Percentiles rank a stretch among this genome's conserved stretches.
Conservation (phyloP, 306 rosid genomes). For the Hylodesmum podocarpum region DNA sequence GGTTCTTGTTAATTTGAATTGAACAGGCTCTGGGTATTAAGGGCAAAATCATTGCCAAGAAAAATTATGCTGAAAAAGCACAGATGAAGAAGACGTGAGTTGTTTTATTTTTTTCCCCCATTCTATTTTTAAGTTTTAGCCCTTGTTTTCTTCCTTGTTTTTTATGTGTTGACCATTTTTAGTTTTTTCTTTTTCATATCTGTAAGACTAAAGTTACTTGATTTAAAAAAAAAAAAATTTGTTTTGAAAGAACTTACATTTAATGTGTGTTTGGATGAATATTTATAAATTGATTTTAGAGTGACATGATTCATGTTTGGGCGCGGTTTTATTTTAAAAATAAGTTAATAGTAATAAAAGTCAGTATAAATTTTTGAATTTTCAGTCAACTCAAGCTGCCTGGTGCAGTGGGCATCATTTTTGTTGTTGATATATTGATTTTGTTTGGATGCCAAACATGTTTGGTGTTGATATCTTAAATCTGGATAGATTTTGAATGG, state of each 20-base stretch:
- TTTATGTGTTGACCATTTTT: neutral
- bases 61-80: conserved; percentile 84
- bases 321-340: no score
- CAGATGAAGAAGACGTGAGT: conserved; percentile 90
- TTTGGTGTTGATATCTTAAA: neutral
- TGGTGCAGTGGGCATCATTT: neutral
- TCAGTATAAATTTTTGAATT: no score
- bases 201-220: no score
- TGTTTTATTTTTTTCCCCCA: neutral
- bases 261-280: no score
- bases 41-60: conserved; percentile 85
- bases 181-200: no score
- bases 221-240: no score
- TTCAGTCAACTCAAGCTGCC: no score
- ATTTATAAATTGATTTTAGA: no score
- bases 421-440: neutral
- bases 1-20: neutral
- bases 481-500: neutral
- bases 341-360: no score
- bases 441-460: neutral
- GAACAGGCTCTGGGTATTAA: conserved; percentile 76
- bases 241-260: no score
- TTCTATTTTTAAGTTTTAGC: neutral
- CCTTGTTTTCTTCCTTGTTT: neutral
- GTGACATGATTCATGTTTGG: no score